A percentile compares a stretch with the other conserved stretches of the same genome.
phyloP scores from a whole-genome alignment of 108 stramenopile genomes.

The Stephanodiscus triporus region DNA sequence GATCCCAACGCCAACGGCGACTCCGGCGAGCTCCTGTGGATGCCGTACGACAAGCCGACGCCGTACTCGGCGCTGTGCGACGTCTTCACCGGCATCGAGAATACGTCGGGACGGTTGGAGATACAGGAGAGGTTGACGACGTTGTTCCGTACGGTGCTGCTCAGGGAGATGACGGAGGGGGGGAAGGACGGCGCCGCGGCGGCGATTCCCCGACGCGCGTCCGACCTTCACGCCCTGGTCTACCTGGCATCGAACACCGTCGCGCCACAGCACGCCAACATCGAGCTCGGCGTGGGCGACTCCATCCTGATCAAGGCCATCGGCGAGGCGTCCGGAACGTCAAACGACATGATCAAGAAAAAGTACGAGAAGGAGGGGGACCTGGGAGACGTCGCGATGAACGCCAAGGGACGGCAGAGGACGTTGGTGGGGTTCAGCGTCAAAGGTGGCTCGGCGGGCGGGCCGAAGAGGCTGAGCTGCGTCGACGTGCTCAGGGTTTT shows the following conservation, averaged over 20 bases:
- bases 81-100: constrained; percentile 80
- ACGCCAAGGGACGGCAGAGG: constrained; percentile 81
- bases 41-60: constrained; percentile 18
- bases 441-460: constrained; percentile 61
- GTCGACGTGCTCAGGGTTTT: constrained; percentile 64
- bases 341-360: constrained; percentile 72
- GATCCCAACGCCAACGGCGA: constrained; percentile 13
- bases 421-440: constrained; percentile 80
- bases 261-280: constrained; percentile 92
- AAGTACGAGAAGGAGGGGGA: constrained; percentile 90
- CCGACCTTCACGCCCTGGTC: constrained; percentile 78
- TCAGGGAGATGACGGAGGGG: constrained; percentile 41
- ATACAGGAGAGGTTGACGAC: constrained; percentile 84
- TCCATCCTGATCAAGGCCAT: constrained; percentile 95
- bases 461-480: constrained; percentile 75
- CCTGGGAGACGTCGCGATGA: constrained; percentile 91
- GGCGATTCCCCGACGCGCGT: too few relatives aligned
- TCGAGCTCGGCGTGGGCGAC: constrained; percentile 99
- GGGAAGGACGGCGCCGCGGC: not conserved
- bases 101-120: constrained; percentile 78
- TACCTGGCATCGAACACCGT: constrained; percentile 91
- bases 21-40: not conserved
- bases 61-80: constrained; percentile 76
- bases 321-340: constrained; percentile 81
- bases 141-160: constrained; percentile 66